Conservation (phyloP, 108 stramenopile species). For the Stephanodiscus triporus region DNA sequence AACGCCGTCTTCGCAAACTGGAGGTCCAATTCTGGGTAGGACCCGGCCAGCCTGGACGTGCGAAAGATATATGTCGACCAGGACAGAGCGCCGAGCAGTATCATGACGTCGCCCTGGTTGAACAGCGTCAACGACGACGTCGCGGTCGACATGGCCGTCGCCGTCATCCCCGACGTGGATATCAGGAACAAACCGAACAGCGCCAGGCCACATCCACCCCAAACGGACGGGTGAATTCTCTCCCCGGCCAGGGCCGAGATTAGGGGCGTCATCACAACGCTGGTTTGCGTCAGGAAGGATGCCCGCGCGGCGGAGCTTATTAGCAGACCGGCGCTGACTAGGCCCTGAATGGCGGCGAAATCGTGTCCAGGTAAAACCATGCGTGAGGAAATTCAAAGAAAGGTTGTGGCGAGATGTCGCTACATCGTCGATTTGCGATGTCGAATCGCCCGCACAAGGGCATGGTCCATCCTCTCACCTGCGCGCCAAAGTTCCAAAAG, state of each 20-base stretch:
- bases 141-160: neutral
- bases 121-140: conserved; percentile 18
- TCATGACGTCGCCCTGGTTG: conserved; percentile 56
- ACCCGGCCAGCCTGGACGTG: conserved; percentile 47
- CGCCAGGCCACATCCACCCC: conserved; percentile 59
- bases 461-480: no score
- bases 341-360: conserved; percentile 14
- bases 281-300: conserved; percentile 70
- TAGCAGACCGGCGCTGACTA: conserved; percentile 62
- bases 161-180: conserved; percentile 38
- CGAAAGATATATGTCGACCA: conserved; percentile 74
- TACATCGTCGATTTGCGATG: no score
- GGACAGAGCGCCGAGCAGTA: conserved; percentile 63
- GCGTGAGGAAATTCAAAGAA: no score
- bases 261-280: conserved; percentile 69
- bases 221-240: conserved; percentile 39
- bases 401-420: no score
- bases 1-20: conserved; percentile 60
- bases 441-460: no score
- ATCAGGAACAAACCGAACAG: conserved; percentile 54
- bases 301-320: conserved; percentile 60
- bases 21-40: conserved; percentile 53
- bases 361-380: neutral
- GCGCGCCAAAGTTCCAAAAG: conserved; percentile 67
- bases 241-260: conserved; percentile 63